Evolutionary conservation across 2,329 filamentous ascomycete genomes (phyloP), one percentile per base, ranked within the genome.

Genomic region (Nakataea oryzae): DNA sequence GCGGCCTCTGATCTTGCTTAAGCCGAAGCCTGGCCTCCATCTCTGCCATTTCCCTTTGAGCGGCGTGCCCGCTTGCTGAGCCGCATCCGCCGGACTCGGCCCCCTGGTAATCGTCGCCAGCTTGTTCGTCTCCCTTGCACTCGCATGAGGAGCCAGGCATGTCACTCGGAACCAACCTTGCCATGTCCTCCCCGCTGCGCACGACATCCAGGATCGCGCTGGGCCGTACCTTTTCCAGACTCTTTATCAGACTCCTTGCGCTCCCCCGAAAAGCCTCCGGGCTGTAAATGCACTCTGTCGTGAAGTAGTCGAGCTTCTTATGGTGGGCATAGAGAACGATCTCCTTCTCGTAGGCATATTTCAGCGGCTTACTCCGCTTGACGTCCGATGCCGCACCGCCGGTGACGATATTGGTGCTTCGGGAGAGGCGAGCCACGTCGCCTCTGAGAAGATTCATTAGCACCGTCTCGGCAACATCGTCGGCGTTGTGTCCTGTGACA

Each of bases 311-410:
- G 66, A 99, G 81, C 74, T 93, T 93, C 75, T 95, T 96, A 78
- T 99, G 92, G 72, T 97, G 91, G 6, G 95, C 95, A 72, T 99
- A 99, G 7, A 99, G 81, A 24, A 99, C 95, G 67, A 99, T 99
- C 73, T 99, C 95, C 77, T 99, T 99, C 73, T 99, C 95, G 72
- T 97, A 99, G 1, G 93, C 93, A 73, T 97, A 99, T 74, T 99
- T 97, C 57, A 99, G 81, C 17, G 95, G 95, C 76, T 99, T 99
- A 76, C 91, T 96, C 66, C 95, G 85, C 78, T 96, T 96, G 67
- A 97, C 93, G 64, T 96, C 91, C 63, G 90, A 92, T n/a, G 82
- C 84, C 34, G 86, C 79, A 69, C 86, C 88, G 54, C 84, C 89
- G 2, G 87, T 99, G 17, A 97, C 81, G 68, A 99, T 97, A 67